phyloP scores from a whole-genome alignment of 257 asterid genomes.

The Solanum tarapatanum region DNA sequence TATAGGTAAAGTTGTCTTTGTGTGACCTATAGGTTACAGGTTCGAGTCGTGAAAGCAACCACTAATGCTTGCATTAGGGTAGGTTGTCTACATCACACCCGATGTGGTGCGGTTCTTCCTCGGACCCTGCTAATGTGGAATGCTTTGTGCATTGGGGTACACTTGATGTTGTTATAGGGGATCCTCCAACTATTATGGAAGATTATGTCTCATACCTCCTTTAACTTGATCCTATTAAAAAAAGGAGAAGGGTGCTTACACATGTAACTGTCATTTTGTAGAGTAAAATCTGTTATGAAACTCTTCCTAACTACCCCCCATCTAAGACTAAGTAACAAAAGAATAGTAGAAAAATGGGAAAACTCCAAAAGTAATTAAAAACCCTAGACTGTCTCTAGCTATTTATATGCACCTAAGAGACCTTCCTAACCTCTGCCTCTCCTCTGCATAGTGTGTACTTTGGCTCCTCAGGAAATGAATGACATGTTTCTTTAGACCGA shows the following conservation, averaged over 20 bases:
- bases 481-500: conserved; percentile 18
- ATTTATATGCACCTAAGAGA: conserved; percentile 65
- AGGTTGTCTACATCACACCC: not conserved
- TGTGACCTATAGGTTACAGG: not conserved
- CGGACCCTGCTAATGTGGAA: not conserved
- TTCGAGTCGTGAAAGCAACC: not conserved
- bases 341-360: conserved; percentile 15
- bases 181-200: not conserved
- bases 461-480: conserved; percentile 37
- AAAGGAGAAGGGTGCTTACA: not conserved
- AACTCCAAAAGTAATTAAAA: conserved; percentile 37
- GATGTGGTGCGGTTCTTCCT: not conserved
- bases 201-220: not conserved
- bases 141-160: not conserved
- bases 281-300: conserved; percentile 1
- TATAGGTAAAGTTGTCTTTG: not conserved
- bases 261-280: not conserved
- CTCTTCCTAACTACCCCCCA: conserved; percentile 11
- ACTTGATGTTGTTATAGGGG: not conserved
- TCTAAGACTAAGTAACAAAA: conserved; percentile 11
- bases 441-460: conserved; percentile 56
- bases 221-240: not conserved
- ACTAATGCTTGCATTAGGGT: not conserved
- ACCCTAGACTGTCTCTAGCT: conserved; percentile 45
- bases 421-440: conserved; percentile 41